Percentiles rank a stretch among this genome's conserved stretches.
Conservation (phyloP, 305 asterid species). For the Fraxinus platypoda region DNA sequence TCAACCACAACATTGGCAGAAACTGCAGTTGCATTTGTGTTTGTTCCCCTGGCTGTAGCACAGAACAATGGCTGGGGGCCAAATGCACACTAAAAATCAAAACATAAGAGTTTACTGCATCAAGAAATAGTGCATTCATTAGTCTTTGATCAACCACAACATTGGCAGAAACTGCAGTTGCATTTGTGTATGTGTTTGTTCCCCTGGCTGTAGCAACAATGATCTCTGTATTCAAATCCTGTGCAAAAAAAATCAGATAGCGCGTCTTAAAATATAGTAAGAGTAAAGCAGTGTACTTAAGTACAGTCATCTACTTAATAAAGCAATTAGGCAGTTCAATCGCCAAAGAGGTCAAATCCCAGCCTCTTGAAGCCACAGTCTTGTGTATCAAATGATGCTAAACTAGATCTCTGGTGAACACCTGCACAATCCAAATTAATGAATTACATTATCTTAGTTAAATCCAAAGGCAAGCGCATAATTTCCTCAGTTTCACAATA, state of each 20-base stretch:
- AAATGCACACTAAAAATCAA: neutral
- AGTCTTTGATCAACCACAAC: conserved; percentile 82
- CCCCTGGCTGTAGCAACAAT: conserved; percentile 82
- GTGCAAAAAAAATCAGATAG: conserved; percentile 18
- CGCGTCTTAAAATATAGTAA: neutral
- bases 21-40: conserved; percentile 71
- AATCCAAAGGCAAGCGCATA: neutral
- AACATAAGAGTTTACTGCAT: conserved; percentile 54
- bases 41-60: conserved; percentile 72
- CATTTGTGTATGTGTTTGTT: conserved; percentile 57
- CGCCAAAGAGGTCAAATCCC: neutral
- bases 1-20: conserved; percentile 77
- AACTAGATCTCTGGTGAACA: neutral
- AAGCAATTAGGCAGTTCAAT: neutral
- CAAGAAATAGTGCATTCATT: conserved; percentile 90
- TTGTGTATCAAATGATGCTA: neutral
- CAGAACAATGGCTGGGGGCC: neutral
- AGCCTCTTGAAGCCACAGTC: neutral
- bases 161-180: conserved; percentile 81
- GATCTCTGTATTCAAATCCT: conserved; percentile 88
- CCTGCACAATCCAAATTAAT: neutral
- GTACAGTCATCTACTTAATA: neutral
- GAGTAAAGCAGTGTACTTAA: neutral
- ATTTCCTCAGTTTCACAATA: neutral
- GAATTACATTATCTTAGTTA: neutral